phyloP scores from a whole-genome alignment of 352 stramenopile species.

The Plasmopara halstedii region DNA sequence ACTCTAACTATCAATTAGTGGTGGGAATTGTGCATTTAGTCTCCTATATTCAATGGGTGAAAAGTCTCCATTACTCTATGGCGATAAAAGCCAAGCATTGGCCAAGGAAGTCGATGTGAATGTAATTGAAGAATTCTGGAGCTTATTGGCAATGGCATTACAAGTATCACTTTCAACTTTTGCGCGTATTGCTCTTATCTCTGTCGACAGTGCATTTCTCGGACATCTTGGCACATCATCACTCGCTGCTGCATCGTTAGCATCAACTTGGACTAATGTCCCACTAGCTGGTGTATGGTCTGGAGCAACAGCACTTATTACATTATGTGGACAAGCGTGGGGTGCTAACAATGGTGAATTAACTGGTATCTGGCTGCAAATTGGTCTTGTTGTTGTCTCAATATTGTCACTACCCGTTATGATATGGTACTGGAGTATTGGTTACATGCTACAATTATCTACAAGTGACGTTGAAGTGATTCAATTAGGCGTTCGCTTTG shows the following conservation, averaged over 20 bases:
- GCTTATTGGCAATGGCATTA: constrained; percentile 67
- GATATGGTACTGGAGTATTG: constrained; percentile 61
- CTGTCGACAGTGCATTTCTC: constrained; percentile 72
- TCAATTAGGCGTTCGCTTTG: constrained; percentile 56
- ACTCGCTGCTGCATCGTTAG: constrained; percentile 65
- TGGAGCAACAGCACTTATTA: constrained; percentile 60
- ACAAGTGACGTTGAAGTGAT: constrained; percentile 61
- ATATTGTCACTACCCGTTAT: constrained; percentile 44
- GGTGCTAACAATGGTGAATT: constrained; percentile 61
- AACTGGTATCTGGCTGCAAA: constrained; percentile 65
- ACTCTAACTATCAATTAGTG: too few species aligned
- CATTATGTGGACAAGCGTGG: constrained; percentile 70
- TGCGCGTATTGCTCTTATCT: constrained; percentile 65
- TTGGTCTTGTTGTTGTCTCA: constrained; percentile 43
- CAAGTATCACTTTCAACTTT: constrained; percentile 76
- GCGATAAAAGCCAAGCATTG: neutral
- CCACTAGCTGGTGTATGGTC: constrained; percentile 65
- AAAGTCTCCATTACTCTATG: constrained; percentile 9
- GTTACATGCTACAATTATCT: constrained; percentile 46
- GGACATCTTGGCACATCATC: constrained; percentile 63
- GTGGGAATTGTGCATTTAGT: too few species aligned
- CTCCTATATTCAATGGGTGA: constrained; percentile 9
- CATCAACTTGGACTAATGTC: constrained; percentile 69
- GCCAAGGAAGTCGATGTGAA: constrained; percentile 40
- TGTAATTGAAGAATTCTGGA: constrained; percentile 46